phyloP scores from a whole-genome alignment of 148 eudicot genomes.

The Diospyros kaki region DNA sequence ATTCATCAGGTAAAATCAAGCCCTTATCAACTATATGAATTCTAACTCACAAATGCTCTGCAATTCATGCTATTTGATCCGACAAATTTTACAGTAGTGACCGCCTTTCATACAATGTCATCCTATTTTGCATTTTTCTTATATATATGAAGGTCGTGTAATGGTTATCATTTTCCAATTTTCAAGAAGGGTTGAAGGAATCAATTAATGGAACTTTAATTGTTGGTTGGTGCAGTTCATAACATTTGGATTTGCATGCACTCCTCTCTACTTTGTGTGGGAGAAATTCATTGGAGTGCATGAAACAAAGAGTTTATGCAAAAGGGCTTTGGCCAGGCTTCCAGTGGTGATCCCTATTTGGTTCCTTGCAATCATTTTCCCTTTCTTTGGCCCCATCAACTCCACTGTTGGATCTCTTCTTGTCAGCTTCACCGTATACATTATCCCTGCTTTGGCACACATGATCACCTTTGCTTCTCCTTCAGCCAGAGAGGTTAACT shows the following conservation, averaged over 20 bases:
- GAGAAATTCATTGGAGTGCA: constrained; percentile 69
- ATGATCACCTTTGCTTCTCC: constrained; percentile 62
- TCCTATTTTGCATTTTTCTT: background rate
- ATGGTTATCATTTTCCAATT: too few relatives aligned
- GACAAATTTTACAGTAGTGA: too few relatives aligned
- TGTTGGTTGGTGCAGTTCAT: constrained; percentile 46
- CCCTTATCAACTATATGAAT: too few relatives aligned
- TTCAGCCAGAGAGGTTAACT: constrained; percentile 54
- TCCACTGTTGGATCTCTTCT: constrained; percentile 76
- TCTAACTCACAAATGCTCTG: too few relatives aligned
- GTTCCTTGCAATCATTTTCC: constrained; percentile 79
- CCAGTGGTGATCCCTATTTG: constrained; percentile 80
- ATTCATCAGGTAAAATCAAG: constrained; percentile 55
- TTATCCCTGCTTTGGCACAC: constrained; percentile 74
- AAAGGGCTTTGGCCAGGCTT: constrained; percentile 60
- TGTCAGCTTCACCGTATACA: constrained; percentile 86
- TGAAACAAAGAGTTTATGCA: constrained; percentile 53
- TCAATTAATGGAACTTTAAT: background rate
- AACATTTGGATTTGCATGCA: constrained; percentile 88
- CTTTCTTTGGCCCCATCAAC: constrained; percentile 94
- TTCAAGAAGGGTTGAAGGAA: too few relatives aligned
- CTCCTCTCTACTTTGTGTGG: constrained; percentile 85
- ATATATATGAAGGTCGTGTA: background rate
- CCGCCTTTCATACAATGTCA: too few relatives aligned
- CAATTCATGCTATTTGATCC: too few relatives aligned